Evolutionary conservation across 2,329 filamentous ascomycete genomes (phyloP).

Genomic region (Colletotrichum eleusines): DNA sequence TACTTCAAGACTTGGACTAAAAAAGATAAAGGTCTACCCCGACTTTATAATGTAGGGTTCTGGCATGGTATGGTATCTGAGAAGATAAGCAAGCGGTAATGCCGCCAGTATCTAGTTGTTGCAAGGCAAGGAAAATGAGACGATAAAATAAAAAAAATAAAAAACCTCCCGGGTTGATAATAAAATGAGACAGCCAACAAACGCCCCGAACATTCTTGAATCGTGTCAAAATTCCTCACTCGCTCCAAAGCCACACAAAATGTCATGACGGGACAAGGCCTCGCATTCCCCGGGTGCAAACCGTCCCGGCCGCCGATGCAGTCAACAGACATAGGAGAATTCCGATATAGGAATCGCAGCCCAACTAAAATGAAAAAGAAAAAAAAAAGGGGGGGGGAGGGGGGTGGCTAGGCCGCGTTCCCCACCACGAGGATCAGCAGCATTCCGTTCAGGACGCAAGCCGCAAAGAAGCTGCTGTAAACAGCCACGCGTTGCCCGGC

Average conservation of each 20-base stretch:
- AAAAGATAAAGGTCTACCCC: neutral
- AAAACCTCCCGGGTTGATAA: neutral
- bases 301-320: conserved; percentile 19
- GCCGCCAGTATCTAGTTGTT: conserved; percentile 18
- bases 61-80: conserved; percentile 21
- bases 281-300: neutral
- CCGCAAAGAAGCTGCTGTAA: conserved; percentile 52
- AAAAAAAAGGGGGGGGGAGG: neutral
- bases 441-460: conserved; percentile 59
- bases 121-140: neutral
- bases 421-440: conserved; percentile 57
- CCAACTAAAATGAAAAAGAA: conserved; percentile 3
- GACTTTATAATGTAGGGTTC: conserved; percentile 13
- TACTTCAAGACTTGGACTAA: neutral
- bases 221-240: conserved; percentile 23
- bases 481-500: conserved; percentile 58
- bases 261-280: neutral
- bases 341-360: conserved; percentile 1
- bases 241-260: conserved; percentile 27
- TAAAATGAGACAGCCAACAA: neutral
- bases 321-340: conserved; percentile 16
- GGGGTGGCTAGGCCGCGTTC: conserved; percentile 50
- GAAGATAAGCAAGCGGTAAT: conserved; percentile 14
- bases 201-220: conserved; percentile 24
- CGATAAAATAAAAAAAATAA: no score